Base-by-base conservation (phyloP, 2,329 filamentous ascomycete genomes). In the Stemphylium lycopersici region DNA sequence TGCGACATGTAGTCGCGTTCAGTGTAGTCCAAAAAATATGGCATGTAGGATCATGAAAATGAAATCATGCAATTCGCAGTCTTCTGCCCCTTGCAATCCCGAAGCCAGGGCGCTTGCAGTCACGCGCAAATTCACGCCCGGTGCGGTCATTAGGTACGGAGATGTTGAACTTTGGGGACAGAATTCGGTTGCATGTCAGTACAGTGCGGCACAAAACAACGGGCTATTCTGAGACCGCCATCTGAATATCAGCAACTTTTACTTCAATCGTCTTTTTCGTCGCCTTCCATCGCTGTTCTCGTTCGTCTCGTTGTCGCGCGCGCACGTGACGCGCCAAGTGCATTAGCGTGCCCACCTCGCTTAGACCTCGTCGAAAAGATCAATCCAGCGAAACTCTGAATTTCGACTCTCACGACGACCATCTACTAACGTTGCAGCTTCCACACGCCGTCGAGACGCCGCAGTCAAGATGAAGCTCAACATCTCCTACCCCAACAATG, bases 401-500 rank as follows among this genome's bases (percentile, higher is more conserved):
- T 38, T 64, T 56, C 39, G 56, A 52, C 49, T 51, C 55, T 51
- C 48, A 55, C 41, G 44, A 61, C 62, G 69, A 69, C 69, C 67
- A 70, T 57, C 62, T 67, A 71, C 69, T 69, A 69, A 72, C 69
- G 67, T 70, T 73, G 69, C 70, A 71, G 69, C 68, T 67, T 61
- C 62, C 58, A 61, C 56, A 63, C 60, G 62, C 59, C 67, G 59
- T 67, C 65, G 62, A 64, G 68, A 71, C 67, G 63, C 63, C 65
- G 59, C 63, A 68, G 72, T 71, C 71, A 74, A 84, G 83, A 90
- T 90, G 88, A 90, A 90, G 84, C 84, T 88, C 79, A 88, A 88
- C 82, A 84, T 88, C 77, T 87, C 85, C 77, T 96, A 93, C 89
- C 95, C 95, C 84, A 91, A 93, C 88, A 98, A 98, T 84, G 95